phyloP scores from a whole-genome alignment of 768 basidiomycete genomes.

The Psilocybe azurescens region DNA sequence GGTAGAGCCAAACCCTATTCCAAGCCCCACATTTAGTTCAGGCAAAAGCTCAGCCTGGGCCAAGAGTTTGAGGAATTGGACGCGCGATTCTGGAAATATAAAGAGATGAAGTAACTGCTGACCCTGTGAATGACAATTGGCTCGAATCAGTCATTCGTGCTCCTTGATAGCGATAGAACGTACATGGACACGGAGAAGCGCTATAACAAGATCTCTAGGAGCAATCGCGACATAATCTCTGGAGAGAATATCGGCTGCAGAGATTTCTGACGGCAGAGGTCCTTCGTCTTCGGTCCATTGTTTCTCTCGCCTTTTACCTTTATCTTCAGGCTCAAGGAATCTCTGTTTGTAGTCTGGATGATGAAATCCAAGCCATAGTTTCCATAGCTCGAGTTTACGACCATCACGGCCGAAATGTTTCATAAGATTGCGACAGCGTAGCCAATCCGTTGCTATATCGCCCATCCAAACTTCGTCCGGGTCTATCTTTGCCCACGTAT shows the following conservation, averaged over 20 bases:
- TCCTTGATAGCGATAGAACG: constrained; percentile 26
- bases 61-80: constrained; percentile 64
- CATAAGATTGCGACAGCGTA: constrained; percentile 57
- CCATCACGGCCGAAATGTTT: constrained; percentile 66
- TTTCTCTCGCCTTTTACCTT: constrained; percentile 42
- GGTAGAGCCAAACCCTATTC: constrained; percentile 34
- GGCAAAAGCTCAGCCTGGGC: constrained; percentile 47
- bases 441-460: constrained; percentile 61
- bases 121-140: constrained; percentile 44
- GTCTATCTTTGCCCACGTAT: constrained; percentile 29
- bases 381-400: constrained; percentile 78
- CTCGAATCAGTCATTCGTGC: constrained; percentile 12
- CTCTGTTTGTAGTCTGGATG: constrained; percentile 30
- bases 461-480: constrained; percentile 59
- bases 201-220: constrained; percentile 48
- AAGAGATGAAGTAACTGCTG: constrained; percentile 61
- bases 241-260: constrained; percentile 25
- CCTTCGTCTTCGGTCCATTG: constrained; percentile 54
- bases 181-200: constrained; percentile 66
- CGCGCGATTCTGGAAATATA: constrained; percentile 79
- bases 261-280: constrained; percentile 34
- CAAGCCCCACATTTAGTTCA: constrained; percentile 37
- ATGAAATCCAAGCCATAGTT: constrained; percentile 62
- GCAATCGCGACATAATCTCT: constrained; percentile 30
- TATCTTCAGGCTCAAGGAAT: constrained; percentile 24